Base-by-base conservation (phyloP, 352 stramenopile genomes). In the Albugo candida region DNA sequence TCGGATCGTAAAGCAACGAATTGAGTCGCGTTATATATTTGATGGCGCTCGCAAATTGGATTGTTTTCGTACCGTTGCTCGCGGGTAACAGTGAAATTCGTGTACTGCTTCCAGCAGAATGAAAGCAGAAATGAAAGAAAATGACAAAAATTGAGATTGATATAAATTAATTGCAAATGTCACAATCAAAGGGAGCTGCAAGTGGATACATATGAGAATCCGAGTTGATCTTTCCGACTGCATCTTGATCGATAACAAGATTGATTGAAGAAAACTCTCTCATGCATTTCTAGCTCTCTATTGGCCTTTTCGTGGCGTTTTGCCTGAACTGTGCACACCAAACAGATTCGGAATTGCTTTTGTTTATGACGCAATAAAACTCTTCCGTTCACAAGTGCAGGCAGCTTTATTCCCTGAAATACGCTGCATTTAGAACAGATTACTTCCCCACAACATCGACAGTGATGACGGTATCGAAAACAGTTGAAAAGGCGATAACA, bases 361-460 rank as follows among this genome's bases (percentile, higher is more conserved):
- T 68, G 65, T 86, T 86, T 51, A 86, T 87, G 58, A 75, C 87
- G 31, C 85, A 62, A 2, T 73, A 83, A 58, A 75, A 92, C 40
- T 88, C 79, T 34, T 76, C 75, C 50, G 88, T 69, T 53, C 83
- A 85, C 60, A 6, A 73, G 82, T 42, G 73, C 78, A 11, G 78
- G 78, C 18, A 92, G 67, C 41, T 92, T 74, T 8, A 86, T 70
- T n/a, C 59, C 64, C 52, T 76, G 73, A 53, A 86, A 81, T 14
- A 92, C 58, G 50, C 68, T 84, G 59, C 78, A 92, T 53, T 92
- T 92, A 35, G 73, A 69, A 48, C 78, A 92, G 41, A 92, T 88
- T 21, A 92, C 75, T 52, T 92, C 78, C n/a, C 78, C 78, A 42
- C 78, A 92, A 53, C 72, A 83, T 53, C 78, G 73, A 53, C 78